Conservation (phyloP, 306 rosid genomes). For the Acacia confusa region DNA sequence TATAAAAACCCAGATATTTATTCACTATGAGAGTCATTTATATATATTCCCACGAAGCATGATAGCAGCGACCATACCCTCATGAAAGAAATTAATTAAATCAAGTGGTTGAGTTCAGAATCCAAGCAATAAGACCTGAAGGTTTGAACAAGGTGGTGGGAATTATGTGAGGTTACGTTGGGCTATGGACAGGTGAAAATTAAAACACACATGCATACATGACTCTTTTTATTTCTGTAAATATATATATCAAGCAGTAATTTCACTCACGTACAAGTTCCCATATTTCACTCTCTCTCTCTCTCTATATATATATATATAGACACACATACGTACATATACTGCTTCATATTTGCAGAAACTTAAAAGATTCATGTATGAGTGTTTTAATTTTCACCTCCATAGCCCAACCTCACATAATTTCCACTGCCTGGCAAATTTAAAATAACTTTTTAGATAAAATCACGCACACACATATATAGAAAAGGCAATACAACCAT, state of each 20-base stretch:
- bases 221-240: too few relatives aligned
- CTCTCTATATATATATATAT: too few relatives aligned
- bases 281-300: too few relatives aligned
- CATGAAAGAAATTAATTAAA: not conserved
- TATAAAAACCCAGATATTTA: not conserved
- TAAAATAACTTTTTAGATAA: not conserved
- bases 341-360: too few relatives aligned
- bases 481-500: not conserved
- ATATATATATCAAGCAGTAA: too few relatives aligned
- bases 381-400: not conserved
- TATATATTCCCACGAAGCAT: constrained; percentile 12
- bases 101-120: not conserved
- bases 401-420: constrained; percentile 26
- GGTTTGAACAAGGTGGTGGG: not conserved
- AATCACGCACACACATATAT: not conserved
- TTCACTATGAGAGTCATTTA: not conserved
- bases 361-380: too few relatives aligned
- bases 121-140: not conserved
- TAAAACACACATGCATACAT: too few relatives aligned
- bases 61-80: constrained; percentile 34
- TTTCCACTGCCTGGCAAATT: constrained; percentile 24
- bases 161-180: too few relatives aligned
- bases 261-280: too few relatives aligned
- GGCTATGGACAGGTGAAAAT: too few relatives aligned
- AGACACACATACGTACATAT: too few relatives aligned